Evolutionary conservation across 257 asterid genomes (phyloP), one percentile per base, ranked within the genome.

Genomic region (Solanum dulcamara): DNA sequence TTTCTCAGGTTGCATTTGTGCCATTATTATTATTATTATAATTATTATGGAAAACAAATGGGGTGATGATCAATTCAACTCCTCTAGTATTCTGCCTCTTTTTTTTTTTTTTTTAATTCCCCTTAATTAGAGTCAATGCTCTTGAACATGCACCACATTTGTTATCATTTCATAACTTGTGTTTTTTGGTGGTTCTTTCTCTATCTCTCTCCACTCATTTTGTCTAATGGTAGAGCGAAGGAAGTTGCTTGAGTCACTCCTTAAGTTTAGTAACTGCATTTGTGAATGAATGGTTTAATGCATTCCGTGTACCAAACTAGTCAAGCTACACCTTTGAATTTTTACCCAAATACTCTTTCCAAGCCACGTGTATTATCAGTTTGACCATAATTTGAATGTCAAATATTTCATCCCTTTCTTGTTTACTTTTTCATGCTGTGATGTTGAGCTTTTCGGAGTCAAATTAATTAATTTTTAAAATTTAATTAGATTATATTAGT

Each of bases 1-100:
- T 87, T 64, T 84, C 71, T 79, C 84, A 1, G 48, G 82, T 32
- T 57, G 87, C 86, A 89, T 87, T 62, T 90, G 92, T 26, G 97
- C 95, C 96, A 93, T 92, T 75, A 14, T 74, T 44, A 7, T 42
- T n/a, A 12, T n/a, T 64, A 64, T 14, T 64, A 64, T 28, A 4
- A 50, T 50, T 10, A 2, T 10, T 42, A 24, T n/a, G 5, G 22
- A 10, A 72, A 40, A 71, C 42, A 44, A 75, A 46, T 44, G 60
- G 62, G 62, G 17, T 28, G 83, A 46, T 77, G 83, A 77, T 77
- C 83, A 77, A 77, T 46, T 77, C 62, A 77, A 77, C 83, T 74
- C 62, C 83, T 46, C 38, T 30, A 64, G 28, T 77, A 77, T 77
- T 77, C 83, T 77, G 62, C 83, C 83, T 77, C 83, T 77, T 4